These are phyloP conservation scores for Phaeosphaeria sp. DNA, from an alignment of 2,329 filamentous ascomycete species.

Conservation along the genomic window DNA sequence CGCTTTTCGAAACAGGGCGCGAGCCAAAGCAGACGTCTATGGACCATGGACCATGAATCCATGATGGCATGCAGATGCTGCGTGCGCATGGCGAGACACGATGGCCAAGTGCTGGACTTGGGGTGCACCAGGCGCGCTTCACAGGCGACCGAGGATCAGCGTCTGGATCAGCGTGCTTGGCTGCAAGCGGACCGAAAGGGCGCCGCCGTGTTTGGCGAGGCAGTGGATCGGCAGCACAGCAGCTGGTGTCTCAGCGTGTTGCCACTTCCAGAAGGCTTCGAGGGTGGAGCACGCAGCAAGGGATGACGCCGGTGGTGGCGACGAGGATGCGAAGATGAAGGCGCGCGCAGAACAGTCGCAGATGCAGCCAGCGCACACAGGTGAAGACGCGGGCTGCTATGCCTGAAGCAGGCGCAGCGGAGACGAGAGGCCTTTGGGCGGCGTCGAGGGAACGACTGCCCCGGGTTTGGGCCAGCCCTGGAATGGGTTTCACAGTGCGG, in stretches of 20 bases:
- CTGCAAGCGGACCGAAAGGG: constrained; percentile 20
- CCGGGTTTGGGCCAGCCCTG: constrained; percentile 11
- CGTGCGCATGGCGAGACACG: constrained; percentile 1
- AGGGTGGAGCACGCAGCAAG: constrained; percentile 12
- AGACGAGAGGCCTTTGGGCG: too few relatives aligned
- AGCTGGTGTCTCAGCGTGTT: constrained; percentile 5
- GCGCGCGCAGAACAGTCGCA: neutral
- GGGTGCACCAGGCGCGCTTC: neutral
- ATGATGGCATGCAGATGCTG: neutral
- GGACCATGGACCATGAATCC: neutral
- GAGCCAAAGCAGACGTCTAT: too few relatives aligned
- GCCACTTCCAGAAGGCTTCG: constrained; percentile 21
- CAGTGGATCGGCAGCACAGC: constrained; percentile 9
- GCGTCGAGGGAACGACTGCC: constrained; percentile 11
- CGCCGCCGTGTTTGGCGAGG: constrained; percentile 16
- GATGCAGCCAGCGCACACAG: constrained; percentile 4
- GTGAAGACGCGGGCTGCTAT: constrained; percentile 3
- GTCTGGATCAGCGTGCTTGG: constrained; percentile 12
- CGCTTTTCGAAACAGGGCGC: neutral
- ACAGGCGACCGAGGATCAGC: neutral
- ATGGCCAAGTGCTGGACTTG: neutral
- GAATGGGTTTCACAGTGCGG: constrained; percentile 18
- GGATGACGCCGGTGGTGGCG: constrained; percentile 22
- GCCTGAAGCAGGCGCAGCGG: constrained; percentile 1
- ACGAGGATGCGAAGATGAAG: constrained; percentile 1